Evolutionary conservation across 1,284 basidiomycete genomes (phyloP), one percentile per base, ranked within the genome.

Genomic region (Spongispora temasekensis): DNA sequence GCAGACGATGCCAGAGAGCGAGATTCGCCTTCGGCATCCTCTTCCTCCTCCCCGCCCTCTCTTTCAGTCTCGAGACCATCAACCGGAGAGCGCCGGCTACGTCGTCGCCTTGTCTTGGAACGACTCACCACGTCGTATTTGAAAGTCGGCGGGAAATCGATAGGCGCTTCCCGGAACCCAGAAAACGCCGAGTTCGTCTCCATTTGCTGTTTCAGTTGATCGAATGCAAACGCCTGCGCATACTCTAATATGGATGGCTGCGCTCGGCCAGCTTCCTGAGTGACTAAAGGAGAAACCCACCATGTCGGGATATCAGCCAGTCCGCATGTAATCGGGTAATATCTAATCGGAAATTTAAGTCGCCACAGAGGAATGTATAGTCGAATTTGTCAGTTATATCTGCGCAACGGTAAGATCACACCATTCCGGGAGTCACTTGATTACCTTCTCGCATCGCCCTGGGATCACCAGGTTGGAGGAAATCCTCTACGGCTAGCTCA

Each of bases 341-440:
- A 64, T 91, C 85, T 52, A 93, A 74, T 40, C 90, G 81, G 68
- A 93, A 93, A 71, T 93, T 93, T 50, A 93, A 82, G 72, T 94
- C 93, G 4, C 93, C 93, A 65, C 84, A 91, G 42, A 94, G 79
- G 70, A 95, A 95, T 0, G 88, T 85, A 66, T 88, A 86, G 69
- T 96, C 94, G 66, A 94, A 95, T 65, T 83, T 85, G 69, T 93
- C 91, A 0, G 90, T 93, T 54, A 93, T 75, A 70, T 94, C 91
- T 86, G 57, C 56, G 31, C 25, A 44, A 50, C 15, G n/a, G 12
- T 48, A 23, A 5, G 54, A 15, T 30, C 19, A 12, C 46, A 48
- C 23, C n/a, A 42, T 23, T 37, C 21, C 19, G 12, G 53, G 25
- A n/a, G n/a, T n/a, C n/a, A 10, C 13, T n/a, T 23, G 2, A 59